A percentile compares a stretch with the other conserved stretches of the same genome.
phyloP scores from a whole-genome alignment of 1,284 basidiomycete genomes.

The Mycosarcoma maydis region DNA sequence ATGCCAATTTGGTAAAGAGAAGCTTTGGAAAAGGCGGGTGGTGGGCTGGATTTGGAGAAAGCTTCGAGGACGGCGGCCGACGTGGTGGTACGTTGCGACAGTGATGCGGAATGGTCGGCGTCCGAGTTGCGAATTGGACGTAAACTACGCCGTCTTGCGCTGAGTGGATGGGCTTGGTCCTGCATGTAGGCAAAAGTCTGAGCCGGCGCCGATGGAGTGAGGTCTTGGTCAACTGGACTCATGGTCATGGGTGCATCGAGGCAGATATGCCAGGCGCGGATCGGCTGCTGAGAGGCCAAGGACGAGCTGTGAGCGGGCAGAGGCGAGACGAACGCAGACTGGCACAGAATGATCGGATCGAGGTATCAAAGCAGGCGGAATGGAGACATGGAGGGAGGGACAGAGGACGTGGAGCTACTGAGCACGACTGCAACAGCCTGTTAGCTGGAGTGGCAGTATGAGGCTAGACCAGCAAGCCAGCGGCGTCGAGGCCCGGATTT shows the following conservation, averaged over 20 bases:
- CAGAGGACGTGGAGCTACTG: too few relatives aligned
- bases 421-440: too few relatives aligned
- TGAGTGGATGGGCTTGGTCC: conserved; percentile 22
- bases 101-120: too few relatives aligned
- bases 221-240: conserved; percentile 25
- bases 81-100: too few relatives aligned
- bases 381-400: conserved; percentile 4
- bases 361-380: background rate
- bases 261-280: too few relatives aligned
- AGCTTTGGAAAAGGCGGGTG: conserved; percentile 28
- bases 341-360: too few relatives aligned
- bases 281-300: too few relatives aligned
- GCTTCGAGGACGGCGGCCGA: conserved; percentile 8
- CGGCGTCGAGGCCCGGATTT: too few relatives aligned
- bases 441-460: too few relatives aligned
- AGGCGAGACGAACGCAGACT: too few relatives aligned
- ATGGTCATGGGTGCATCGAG: conserved; percentile 5
- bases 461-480: too few relatives aligned
- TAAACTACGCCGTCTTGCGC: conserved; percentile 9
- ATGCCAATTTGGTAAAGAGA: conserved; percentile 41
- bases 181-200: conserved; percentile 40
- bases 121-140: background rate
- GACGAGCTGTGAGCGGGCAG: too few relatives aligned
- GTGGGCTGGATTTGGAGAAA: conserved; percentile 11
- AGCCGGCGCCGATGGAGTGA: conserved; percentile 32